These are phyloP conservation scores for Russula lepida DNA, from an alignment of 768 basidiomycete genomes.

Conservation along the genomic window DNA sequence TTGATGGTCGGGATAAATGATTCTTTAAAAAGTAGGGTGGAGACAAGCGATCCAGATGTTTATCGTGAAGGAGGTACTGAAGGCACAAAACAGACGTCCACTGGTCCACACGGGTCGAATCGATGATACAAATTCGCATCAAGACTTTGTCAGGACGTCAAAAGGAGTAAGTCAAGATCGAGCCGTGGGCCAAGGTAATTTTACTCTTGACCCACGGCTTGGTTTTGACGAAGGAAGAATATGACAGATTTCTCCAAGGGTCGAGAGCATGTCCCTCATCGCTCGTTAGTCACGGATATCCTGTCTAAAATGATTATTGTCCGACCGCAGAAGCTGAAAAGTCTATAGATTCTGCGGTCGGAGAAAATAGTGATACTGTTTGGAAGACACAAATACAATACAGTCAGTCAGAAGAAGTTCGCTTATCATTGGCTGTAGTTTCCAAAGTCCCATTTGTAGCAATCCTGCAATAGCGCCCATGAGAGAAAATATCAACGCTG, in stretches of 20 bases:
- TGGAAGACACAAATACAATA: not conserved
- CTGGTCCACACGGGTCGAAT: too few species aligned
- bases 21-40: too few species aligned
- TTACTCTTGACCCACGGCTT: not conserved
- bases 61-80: too few species aligned
- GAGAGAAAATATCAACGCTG: not conserved
- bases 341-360: too few species aligned
- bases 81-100: too few species aligned
- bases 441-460: constrained; percentile 64
- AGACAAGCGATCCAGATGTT: too few species aligned
- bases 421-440: constrained; percentile 27
- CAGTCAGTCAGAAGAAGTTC: too few species aligned
- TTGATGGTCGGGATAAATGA: too few species aligned
- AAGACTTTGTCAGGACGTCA: too few species aligned
- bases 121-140: not conserved
- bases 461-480: constrained; percentile 39
- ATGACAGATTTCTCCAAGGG: not conserved
- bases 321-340: not conserved
- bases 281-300: not conserved
- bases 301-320: not conserved
- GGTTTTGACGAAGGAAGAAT: not conserved
- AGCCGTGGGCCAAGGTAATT: too few species aligned
- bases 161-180: too few species aligned
- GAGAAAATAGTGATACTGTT: not conserved
- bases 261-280: not conserved